A percentile compares a stretch with the other conserved stretches of the same genome.
Evolutionary conservation across 2,329 filamentous ascomycete genomes (phyloP).

Genomic region (Fusarium xylarioides): DNA sequence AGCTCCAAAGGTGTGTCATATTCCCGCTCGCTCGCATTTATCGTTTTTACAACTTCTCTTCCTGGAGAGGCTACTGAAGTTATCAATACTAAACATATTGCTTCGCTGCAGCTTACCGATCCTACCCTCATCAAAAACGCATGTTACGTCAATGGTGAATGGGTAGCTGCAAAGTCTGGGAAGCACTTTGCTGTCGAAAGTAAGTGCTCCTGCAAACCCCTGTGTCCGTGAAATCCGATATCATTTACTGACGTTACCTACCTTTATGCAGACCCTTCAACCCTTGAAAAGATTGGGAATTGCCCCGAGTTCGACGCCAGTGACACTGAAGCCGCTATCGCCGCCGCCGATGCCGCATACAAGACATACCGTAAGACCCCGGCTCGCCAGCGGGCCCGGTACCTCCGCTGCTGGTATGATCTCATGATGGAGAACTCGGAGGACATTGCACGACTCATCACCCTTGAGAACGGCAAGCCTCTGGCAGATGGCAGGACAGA

Average conservation of each 20-base stretch:
- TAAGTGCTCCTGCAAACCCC: constrained; percentile 44
- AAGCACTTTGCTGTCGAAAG: constrained; percentile 77
- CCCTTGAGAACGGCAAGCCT: constrained; percentile 77
- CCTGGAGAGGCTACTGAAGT: constrained; percentile 1
- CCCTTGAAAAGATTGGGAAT: constrained; percentile 71
- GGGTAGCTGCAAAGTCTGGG: constrained; percentile 75
- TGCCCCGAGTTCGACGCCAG: constrained; percentile 76
- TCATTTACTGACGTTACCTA: constrained; percentile 18
- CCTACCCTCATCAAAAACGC: constrained; percentile 74
- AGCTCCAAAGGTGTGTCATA: constrained; percentile 31
- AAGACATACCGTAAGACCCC: constrained; percentile 68
- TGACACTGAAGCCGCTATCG: constrained; percentile 76
- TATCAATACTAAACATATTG: constrained; percentile 25
- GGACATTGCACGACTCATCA: constrained; percentile 73
- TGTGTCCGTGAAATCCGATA: not conserved
- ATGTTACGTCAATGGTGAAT: constrained; percentile 80
- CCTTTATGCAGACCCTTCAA: constrained; percentile 69
- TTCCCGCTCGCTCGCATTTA: constrained; percentile 10
- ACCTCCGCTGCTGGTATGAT: constrained; percentile 73
- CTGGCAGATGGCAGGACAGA: constrained; percentile 68
- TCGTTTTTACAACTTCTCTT: not conserved
- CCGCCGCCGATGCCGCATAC: constrained; percentile 68
- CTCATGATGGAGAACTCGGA: constrained; percentile 72
- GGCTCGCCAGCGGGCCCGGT: constrained; percentile 65
- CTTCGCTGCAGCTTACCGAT: constrained; percentile 62